Conservation (phyloP, 805 yeast genomes). For the Nakazawaea populi region DNA sequence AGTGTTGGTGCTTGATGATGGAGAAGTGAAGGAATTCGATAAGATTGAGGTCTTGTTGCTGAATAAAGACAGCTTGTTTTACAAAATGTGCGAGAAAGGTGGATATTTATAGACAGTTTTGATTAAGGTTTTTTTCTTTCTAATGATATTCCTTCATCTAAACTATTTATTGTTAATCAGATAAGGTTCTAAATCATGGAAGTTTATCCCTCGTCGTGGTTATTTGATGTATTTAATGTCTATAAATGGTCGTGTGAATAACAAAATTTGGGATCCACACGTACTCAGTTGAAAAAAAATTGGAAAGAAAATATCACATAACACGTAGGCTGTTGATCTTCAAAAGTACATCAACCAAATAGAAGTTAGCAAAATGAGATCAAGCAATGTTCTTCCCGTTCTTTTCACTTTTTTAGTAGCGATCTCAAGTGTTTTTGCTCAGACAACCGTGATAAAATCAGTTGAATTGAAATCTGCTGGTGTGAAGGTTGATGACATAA, state of each 20-base stretch:
- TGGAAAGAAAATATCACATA: neutral
- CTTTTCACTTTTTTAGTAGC: neutral
- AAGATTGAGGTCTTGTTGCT: slow-evolving; percentile 61
- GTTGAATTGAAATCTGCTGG: neutral
- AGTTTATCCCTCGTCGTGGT: too few relatives aligned
- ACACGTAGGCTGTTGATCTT: neutral
- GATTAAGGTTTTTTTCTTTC: neutral
- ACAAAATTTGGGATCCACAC: too few relatives aligned
- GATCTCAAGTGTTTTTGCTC: neutral
- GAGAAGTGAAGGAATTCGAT: slow-evolving; percentile 72
- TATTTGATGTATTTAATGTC: too few relatives aligned
- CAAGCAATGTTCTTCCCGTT: neutral
- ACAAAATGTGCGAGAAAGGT: slow-evolving; percentile 75
- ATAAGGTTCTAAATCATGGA: too few relatives aligned
- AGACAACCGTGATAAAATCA: neutral
- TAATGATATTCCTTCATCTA: too few relatives aligned
- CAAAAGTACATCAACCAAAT: neutral
- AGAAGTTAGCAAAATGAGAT: neutral
- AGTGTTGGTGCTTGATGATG: slow-evolving; percentile 70
- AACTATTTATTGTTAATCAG: too few relatives aligned
- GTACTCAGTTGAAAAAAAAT: too few relatives aligned
- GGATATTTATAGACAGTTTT: slow-evolving; percentile 32
- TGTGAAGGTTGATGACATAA: neutral
- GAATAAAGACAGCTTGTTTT: slow-evolving; percentile 64
- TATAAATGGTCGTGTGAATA: too few relatives aligned